Evolutionary conservation across 192 early-diverging fungal genomes (phyloP), one percentile per base, ranked within the genome.

Genomic region (Phlyctochytrium bullatum): DNA sequence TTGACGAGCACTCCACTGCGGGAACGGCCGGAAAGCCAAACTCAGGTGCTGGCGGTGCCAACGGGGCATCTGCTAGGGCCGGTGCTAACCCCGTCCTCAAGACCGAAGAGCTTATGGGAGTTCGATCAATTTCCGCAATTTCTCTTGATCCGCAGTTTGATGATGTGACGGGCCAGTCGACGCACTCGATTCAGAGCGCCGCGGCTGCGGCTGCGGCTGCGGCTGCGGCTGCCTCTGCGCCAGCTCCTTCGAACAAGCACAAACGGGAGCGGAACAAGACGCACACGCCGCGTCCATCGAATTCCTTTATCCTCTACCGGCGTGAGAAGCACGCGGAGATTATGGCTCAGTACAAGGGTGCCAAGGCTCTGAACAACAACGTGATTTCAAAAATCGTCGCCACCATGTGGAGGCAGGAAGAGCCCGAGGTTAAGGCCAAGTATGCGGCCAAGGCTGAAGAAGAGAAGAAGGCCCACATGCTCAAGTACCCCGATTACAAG

Each of bases 401-500:
- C 2, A 67, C 71, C 24, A 80, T 80, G 85, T 86, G 85, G 85
- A 74, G 66, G 69, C 61, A 73, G 31, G 85, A 86, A 61, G 36
- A 69, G 31, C 66, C 79, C n/a, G 76, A 80, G 61, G 71, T 80
- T 25, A 83, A 84, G 71, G 72, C 65, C 20, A 62, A 73, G 23
- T 86, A 82, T 59, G 71, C 78, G 34, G 66, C 62, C 25, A 69
- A 69, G 23, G 85, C 85, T 17, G 77, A 84, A 53, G 77, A 79
- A 60, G 82, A 82, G 62, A 80, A 81, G 57, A 67, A 67, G 28
- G 70, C 71, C 28, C 85, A 86, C 61, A 74, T 77, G 73, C 52
- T 80, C 29, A 74, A 72, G 51, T 76, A 84, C 62, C 85, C 85
- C 25, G 85, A 83, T 63, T 86, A 86, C 76, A 86, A 84, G 71